Evolutionary conservation across 768 basidiomycete species (phyloP).

Genomic region (Boletus insuetus): DNA sequence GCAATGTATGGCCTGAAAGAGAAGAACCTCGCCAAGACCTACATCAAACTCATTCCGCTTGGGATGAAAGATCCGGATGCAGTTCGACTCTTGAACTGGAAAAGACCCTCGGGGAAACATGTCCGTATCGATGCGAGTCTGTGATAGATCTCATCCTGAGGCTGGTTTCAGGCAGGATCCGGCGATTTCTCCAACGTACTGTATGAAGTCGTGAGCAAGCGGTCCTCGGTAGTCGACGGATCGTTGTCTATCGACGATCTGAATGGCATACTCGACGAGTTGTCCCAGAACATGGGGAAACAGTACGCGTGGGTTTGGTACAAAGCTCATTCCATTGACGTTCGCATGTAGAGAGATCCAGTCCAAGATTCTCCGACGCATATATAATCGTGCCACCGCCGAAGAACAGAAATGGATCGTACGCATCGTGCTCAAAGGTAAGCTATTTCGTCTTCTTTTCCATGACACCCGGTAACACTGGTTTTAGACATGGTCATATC

Average conservation of each 20-base stretch:
- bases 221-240: constrained; percentile 76
- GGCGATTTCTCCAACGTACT: constrained; percentile 89
- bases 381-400: constrained; percentile 78
- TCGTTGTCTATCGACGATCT: constrained; percentile 78
- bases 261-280: constrained; percentile 76
- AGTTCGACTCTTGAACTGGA: constrained; percentile 86
- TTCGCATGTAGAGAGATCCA: constrained; percentile 61
- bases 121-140: constrained; percentile 38
- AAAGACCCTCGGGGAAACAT: constrained; percentile 66
- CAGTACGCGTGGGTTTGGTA: constrained; percentile 45
- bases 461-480: not conserved
- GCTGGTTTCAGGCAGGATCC: constrained; percentile 52
- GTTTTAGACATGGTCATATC: constrained; percentile 82
- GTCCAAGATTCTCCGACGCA: constrained; percentile 67
- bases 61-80: constrained; percentile 79
- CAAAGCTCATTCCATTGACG: constrained; percentile 3
- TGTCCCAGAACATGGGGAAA: constrained; percentile 71
- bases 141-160: not conserved
- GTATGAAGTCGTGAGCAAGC: constrained; percentile 81
- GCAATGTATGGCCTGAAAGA: constrained; percentile 94
- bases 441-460: not conserved
- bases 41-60: constrained; percentile 86
- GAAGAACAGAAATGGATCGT: constrained; percentile 95
- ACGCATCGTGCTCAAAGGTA: constrained; percentile 94
- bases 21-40: constrained; percentile 88